A percentile compares a stretch with the other conserved stretches of the same genome.
Evolutionary conservation across 2,329 filamentous ascomycete genomes (phyloP).

Genomic region (Fusarium sp.): DNA sequence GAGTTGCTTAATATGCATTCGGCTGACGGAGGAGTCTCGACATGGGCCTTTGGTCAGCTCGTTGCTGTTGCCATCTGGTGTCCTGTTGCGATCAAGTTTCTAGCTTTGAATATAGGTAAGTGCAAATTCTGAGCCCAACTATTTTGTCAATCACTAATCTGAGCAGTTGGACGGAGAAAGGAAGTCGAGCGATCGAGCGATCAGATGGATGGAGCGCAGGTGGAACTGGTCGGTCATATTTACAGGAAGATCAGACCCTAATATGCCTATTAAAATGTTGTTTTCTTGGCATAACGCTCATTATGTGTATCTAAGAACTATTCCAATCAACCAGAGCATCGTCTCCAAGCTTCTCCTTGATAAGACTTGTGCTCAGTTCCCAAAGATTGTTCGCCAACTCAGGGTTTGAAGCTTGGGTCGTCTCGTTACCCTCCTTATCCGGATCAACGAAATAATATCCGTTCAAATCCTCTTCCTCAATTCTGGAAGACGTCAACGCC

Average conservation of each 20-base stretch:
- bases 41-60: constrained; percentile 5
- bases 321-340: constrained; percentile 48
- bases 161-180: not conserved
- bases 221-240: not conserved
- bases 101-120: not conserved
- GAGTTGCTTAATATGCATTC: not conserved
- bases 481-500: constrained; percentile 54
- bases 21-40: not conserved
- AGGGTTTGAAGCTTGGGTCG: constrained; percentile 52
- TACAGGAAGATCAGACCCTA: not conserved
- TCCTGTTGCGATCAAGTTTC: not conserved
- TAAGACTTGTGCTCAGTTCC: constrained; percentile 53
- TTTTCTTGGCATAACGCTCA: not conserved
- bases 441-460: constrained; percentile 57
- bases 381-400: constrained; percentile 53
- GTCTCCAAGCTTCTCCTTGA: constrained; percentile 55
- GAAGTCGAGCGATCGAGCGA: not conserved
- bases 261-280: no score
- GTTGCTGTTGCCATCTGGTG: constrained; percentile 18
- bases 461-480: constrained; percentile 56
- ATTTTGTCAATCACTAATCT: not conserved
- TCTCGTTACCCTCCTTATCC: constrained; percentile 53
- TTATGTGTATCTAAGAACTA: not conserved
- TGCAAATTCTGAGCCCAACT: accelerated
- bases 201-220: not conserved